Conservation (phyloP, 2,329 filamentous ascomycete species). For the Scleromitrula shiraiana region DNA sequence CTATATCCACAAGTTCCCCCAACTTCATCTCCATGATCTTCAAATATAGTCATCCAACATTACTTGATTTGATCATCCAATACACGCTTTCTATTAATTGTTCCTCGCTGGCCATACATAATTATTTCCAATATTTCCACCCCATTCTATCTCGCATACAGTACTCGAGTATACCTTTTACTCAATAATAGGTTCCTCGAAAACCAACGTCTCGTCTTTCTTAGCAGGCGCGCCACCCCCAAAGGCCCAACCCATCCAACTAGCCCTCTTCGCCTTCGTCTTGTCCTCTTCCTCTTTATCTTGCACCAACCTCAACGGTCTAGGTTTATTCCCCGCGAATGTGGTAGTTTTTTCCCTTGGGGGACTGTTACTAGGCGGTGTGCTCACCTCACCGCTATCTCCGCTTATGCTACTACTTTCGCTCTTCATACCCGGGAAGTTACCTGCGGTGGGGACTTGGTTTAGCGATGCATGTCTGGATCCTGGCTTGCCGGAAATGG, state of each 20-base stretch:
- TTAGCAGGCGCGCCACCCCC: slow-evolving; percentile 7
- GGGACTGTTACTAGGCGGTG: slow-evolving; percentile 42
- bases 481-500: slow-evolving; percentile 44
- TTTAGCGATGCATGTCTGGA: slow-evolving; percentile 44
- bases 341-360: slow-evolving; percentile 52
- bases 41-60: not conserved
- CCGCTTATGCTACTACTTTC: slow-evolving; percentile 45
- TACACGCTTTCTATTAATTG: no score
- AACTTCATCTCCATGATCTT: not conserved
- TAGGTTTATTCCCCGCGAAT: slow-evolving; percentile 64
- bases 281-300: slow-evolving; percentile 47
- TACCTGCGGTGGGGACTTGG: slow-evolving; percentile 45
- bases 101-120: no score
- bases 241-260: slow-evolving; percentile 56
- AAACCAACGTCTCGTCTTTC: slow-evolving; percentile 3
- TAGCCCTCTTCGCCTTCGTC: slow-evolving; percentile 49
- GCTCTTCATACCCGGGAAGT: slow-evolving; percentile 57
- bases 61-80: not conserved
- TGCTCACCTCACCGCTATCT: slow-evolving; percentile 56
- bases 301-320: slow-evolving; percentile 80
- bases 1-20: not conserved
- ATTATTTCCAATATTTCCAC: no score
- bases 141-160: no score
- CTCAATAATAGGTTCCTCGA: slow-evolving; percentile 7
- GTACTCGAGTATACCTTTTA: no score